phyloP scores from a whole-genome alignment of 257 asterid species.

The Nicotiana knightiana region DNA sequence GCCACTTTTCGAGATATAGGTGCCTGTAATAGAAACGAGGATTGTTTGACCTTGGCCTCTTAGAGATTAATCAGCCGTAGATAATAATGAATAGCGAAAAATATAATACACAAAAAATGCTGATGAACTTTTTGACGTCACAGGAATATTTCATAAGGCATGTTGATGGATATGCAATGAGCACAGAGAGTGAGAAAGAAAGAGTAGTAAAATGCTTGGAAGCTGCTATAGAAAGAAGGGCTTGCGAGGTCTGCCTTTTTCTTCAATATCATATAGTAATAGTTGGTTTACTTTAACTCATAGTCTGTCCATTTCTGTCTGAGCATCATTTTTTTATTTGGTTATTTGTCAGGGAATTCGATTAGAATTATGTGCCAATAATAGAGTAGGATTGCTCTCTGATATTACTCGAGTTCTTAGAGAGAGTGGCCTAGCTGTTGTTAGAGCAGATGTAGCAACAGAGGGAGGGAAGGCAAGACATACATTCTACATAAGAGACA shows the following conservation, averaged over 20 bases:
- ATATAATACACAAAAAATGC: neutral
- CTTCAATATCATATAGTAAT: neutral
- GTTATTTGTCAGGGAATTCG: constrained; percentile 41
- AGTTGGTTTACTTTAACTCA: neutral
- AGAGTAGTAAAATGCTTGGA: constrained; percentile 58
- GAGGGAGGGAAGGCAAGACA: constrained; percentile 17
- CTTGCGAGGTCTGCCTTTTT: constrained; percentile 41
- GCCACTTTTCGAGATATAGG: no score
- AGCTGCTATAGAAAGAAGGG: constrained; percentile 77
- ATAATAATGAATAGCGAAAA: neutral
- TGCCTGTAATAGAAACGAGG: no score
- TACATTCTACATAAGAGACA: constrained; percentile 70
- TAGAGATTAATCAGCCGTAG: no score
- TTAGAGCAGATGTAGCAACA: constrained; percentile 16
- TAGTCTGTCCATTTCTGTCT: neutral
- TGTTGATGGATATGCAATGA: constrained; percentile 47
- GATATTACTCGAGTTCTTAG: constrained; percentile 70
- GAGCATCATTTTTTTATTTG: neutral
- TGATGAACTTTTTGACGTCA: constrained; percentile 16
- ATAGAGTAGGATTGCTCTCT: constrained; percentile 68
- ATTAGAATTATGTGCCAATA: constrained; percentile 49
- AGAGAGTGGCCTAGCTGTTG: constrained; percentile 52
- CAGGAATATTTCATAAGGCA: constrained; percentile 75
- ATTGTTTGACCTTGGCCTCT: no score
- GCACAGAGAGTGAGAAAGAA: constrained; percentile 54